Evolutionary conservation across 768 basidiomycete genomes (phyloP).

Genomic region (Boletus edulis): DNA sequence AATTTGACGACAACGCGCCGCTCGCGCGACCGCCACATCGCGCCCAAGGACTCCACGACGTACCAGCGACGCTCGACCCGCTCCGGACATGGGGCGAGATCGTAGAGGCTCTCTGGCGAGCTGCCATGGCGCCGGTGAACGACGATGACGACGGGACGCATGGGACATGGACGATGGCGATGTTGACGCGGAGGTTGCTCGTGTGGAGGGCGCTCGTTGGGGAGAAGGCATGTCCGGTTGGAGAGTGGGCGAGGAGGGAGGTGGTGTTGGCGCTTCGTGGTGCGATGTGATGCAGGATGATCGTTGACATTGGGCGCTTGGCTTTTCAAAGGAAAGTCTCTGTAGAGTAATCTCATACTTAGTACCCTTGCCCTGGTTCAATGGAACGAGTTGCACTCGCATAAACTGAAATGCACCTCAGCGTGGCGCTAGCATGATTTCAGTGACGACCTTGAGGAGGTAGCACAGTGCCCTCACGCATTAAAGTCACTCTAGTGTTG

Average conservation of each 20-base stretch:
- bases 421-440: too few species aligned
- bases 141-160: neutral
- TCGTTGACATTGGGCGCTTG: too few species aligned
- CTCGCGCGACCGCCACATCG: constrained; percentile 32
- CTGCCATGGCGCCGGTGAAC: constrained; percentile 13
- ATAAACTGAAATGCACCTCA: too few species aligned
- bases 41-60: constrained; percentile 37
- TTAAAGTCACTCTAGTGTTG: too few species aligned
- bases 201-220: constrained; percentile 53
- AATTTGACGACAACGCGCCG: neutral
- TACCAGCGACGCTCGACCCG: constrained; percentile 22
- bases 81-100: constrained; percentile 47
- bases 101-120: constrained; percentile 47
- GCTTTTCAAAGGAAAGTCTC: too few species aligned
- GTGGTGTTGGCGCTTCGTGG: constrained; percentile 1
- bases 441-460: too few species aligned
- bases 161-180: constrained; percentile 43
- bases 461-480: too few species aligned
- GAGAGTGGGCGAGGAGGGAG: constrained; percentile 55
- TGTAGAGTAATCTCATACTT: too few species aligned
- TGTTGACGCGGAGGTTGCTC: constrained; percentile 52
- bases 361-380: too few species aligned
- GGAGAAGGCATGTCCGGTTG: constrained; percentile 32
- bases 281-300: neutral
- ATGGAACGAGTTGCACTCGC: too few species aligned